Conservation (phyloP, 2,329 filamentous ascomycete species). For the Alternaria atra region DNA sequence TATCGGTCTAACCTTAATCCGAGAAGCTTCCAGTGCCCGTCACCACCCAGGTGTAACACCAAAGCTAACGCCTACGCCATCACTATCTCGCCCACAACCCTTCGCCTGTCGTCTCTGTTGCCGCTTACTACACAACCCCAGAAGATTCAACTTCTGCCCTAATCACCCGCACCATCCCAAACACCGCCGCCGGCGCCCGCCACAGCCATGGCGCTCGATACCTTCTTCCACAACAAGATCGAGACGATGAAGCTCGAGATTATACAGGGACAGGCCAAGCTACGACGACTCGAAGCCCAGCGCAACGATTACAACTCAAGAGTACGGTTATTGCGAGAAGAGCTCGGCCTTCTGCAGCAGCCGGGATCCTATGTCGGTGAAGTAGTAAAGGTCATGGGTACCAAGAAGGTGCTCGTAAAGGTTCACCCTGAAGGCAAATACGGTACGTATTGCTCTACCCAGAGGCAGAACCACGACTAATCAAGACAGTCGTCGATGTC, state of each 20-base stretch:
- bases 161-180: neutral
- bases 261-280: constrained; percentile 95
- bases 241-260: constrained; percentile 99
- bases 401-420: constrained; percentile 98
- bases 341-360: constrained; percentile 94
- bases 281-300: constrained; percentile 94
- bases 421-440: constrained; percentile 99
- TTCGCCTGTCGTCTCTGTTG: neutral
- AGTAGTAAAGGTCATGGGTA: constrained; percentile 99
- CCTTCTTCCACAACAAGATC: constrained; percentile 99
- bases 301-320: constrained; percentile 99
- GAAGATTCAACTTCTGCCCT: neutral
- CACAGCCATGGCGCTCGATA: constrained; percentile 93
- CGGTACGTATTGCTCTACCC: constrained; percentile 65
- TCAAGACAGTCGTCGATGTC: constrained; percentile 83
- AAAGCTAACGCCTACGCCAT: constrained; percentile 9
- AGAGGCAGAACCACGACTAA: constrained; percentile 6
- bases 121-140: neutral
- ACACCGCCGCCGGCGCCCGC: constrained; percentile 34
- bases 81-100: neutral
- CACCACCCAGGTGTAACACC: neutral
- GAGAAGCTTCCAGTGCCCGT: constrained; percentile 9
- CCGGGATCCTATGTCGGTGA: constrained; percentile 98
- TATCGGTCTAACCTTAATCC: neutral
- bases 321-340: constrained; percentile 91